Percentiles rank a stretch among this genome's conserved stretches.
phyloP scores from a whole-genome alignment of 345 rosid genomes.

The Theobroma cacao region DNA sequence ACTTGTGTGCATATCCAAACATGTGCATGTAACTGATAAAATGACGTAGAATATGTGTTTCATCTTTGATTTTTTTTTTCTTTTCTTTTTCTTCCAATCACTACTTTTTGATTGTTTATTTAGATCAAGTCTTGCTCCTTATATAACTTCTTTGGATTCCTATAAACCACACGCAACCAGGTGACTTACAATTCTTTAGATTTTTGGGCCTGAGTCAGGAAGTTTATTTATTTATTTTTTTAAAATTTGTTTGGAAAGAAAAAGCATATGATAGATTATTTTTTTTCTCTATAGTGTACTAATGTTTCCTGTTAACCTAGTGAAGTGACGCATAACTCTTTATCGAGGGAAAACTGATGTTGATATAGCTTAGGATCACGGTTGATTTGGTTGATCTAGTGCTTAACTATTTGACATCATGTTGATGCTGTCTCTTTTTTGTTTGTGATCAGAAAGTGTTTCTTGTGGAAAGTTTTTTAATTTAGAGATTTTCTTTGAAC shows the following conservation, averaged over 20 bases:
- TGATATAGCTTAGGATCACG: too few relatives aligned
- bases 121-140: neutral
- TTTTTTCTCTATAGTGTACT: neutral
- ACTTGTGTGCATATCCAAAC: neutral
- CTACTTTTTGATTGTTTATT: neutral
- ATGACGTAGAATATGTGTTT: neutral
- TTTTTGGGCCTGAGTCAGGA: neutral
- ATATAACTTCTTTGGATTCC: neutral
- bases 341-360: too few relatives aligned
- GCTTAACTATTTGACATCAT: neutral
- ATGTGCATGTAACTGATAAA: neutral
- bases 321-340: too few relatives aligned
- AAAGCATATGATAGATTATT: neutral
- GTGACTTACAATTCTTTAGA: neutral
- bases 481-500: neutral
- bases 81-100: neutral
- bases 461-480: slow-evolving; percentile 1
- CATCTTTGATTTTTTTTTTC: neutral
- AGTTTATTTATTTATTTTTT: neutral
- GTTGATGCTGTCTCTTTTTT: neutral
- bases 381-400: neutral
- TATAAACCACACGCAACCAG: neutral
- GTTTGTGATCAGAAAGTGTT: neutral
- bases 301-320: too few relatives aligned
- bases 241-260: neutral